phyloP scores from a whole-genome alignment of 2,329 filamentous ascomycete genomes.

The Colletotrichum viniferum region DNA sequence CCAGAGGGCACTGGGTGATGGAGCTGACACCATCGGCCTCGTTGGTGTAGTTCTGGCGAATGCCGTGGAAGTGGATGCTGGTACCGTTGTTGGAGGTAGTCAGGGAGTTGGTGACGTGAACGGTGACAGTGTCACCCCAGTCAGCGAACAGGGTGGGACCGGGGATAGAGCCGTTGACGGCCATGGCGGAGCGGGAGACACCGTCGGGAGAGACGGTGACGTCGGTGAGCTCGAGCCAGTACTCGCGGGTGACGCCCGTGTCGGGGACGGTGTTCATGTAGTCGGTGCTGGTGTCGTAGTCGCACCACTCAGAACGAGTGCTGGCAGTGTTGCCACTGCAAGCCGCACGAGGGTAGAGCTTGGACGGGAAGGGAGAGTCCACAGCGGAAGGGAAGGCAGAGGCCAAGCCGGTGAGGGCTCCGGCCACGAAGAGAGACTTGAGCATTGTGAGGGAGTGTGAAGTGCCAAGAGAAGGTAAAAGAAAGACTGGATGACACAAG shows the following conservation, averaged over 20 bases:
- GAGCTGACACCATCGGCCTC: conserved; percentile 60
- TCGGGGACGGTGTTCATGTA: conserved; percentile 44
- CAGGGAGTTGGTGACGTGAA: conserved; percentile 56
- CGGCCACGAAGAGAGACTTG: background rate
- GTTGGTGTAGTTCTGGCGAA: conserved; percentile 57
- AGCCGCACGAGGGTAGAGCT: conserved; percentile 9
- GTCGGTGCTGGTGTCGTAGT: conserved; percentile 53
- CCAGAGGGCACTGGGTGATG: conserved; percentile 54
- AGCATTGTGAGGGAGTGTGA: background rate
- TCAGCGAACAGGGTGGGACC: conserved; percentile 62
- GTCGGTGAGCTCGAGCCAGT: conserved; percentile 47
- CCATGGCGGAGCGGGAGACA: conserved; percentile 39
- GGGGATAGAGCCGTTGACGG: conserved; percentile 63
- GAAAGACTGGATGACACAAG: conserved; percentile 5
- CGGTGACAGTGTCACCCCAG: conserved; percentile 41
- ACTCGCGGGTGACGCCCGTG: conserved; percentile 56
- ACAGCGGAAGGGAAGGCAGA: conserved; percentile 2
- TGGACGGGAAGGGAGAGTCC: background rate
- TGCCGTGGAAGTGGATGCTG: conserved; percentile 62
- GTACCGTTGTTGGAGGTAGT: conserved; percentile 50
- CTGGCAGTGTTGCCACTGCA: conserved; percentile 34
- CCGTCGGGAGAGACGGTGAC: conserved; percentile 50
- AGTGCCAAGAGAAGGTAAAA: background rate
- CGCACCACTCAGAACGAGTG: conserved; percentile 46
- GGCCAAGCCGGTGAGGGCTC: background rate